Percentiles rank a stretch among this genome's conserved stretches.
Conservation (phyloP, 2,329 filamentous ascomycete species). For the Ascochyta clinopodiicola region DNA sequence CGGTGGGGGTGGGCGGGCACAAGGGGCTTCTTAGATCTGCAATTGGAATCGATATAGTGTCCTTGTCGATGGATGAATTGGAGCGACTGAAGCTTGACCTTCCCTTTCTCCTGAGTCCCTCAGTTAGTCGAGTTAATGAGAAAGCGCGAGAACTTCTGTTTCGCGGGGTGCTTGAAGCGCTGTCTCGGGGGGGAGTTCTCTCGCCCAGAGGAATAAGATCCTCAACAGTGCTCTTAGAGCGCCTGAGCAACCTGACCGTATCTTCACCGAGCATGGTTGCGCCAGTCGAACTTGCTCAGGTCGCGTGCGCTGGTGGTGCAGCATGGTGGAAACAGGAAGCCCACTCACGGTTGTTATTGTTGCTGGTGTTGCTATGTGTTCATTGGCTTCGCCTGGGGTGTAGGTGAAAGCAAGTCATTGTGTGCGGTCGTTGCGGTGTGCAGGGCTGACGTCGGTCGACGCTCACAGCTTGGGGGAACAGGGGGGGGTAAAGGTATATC, state of each 20-base stretch:
- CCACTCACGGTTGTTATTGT: slow-evolving; percentile 29
- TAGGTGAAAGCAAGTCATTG: slow-evolving; percentile 38
- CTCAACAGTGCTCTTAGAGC: slow-evolving; percentile 32
- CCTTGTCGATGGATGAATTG: slow-evolving; percentile 28
- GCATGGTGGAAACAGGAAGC: slow-evolving; percentile 15
- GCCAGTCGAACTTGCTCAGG: neutral
- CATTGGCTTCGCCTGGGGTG: slow-evolving; percentile 20
- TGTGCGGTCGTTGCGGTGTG: slow-evolving; percentile 30
- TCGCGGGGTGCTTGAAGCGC: slow-evolving; percentile 11
- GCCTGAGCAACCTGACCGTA: slow-evolving; percentile 32
- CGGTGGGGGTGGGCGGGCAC: no score
- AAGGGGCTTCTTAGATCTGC: slow-evolving; percentile 25
- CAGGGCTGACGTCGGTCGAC: slow-evolving; percentile 22
- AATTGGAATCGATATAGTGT: slow-evolving; percentile 37
- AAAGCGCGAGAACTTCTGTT: slow-evolving; percentile 28
- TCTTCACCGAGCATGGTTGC: slow-evolving; percentile 29
- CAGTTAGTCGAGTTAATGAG: slow-evolving; percentile 39
- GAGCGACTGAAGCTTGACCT: slow-evolving; percentile 22
- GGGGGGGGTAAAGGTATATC: slow-evolving; percentile 6
- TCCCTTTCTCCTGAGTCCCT: slow-evolving; percentile 31
- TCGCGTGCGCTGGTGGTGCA: slow-evolving; percentile 5
- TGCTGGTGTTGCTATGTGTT: slow-evolving; percentile 9
- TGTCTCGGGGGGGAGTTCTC: slow-evolving; percentile 21
- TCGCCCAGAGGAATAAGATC: slow-evolving; percentile 25
- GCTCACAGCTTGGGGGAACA: slow-evolving; percentile 23